Percentiles rank a stretch among this genome's conserved stretches.
These are phyloP conservation scores for Pisolithus albus DNA, from an alignment of 768 basidiomycete species.

Conservation along the genomic window DNA sequence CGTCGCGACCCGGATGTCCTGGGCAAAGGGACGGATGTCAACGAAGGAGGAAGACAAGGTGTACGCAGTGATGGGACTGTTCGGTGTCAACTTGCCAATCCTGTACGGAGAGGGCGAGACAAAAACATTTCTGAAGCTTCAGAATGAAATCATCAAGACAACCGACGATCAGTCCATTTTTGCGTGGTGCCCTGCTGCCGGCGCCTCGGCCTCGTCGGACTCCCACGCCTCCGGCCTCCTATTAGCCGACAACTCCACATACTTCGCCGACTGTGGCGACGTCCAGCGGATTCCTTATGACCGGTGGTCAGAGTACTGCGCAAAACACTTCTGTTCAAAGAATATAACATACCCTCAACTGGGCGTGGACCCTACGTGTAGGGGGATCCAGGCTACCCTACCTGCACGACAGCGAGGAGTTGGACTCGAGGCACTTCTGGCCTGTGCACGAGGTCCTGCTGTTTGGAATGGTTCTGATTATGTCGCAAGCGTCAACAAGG, in stretches of 20 bases:
- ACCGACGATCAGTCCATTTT: constrained; percentile 10
- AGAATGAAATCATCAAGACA: constrained; percentile 3
- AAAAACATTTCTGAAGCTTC: constrained; percentile 11
- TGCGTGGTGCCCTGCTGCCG: neutral
- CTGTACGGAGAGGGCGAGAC: constrained; percentile 14
- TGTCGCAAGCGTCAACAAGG: too few species aligned
- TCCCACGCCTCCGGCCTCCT: neutral
- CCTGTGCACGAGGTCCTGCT: too few species aligned
- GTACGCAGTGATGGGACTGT: constrained; percentile 12
- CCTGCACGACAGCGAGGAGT: too few species aligned
- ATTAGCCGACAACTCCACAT: neutral
- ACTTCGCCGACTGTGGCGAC: neutral
- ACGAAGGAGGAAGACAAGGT: constrained; percentile 12
- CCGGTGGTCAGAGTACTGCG: neutral
- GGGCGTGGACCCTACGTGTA: too few species aligned
- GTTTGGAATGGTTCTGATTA: too few species aligned
- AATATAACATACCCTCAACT: too few species aligned
- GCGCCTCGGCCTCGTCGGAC: neutral
- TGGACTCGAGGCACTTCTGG: too few species aligned
- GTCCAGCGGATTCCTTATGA: neutral
- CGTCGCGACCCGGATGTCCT: constrained; percentile 5
- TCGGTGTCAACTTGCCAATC: constrained; percentile 10
- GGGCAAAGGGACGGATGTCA: constrained; percentile 13
- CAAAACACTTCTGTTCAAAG: neutral
- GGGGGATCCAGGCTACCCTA: too few species aligned